Percentiles rank a stretch among this genome's conserved stretches.
Conservation (phyloP, 305 asterid genomes). For the Petunia hybrid region DNA sequence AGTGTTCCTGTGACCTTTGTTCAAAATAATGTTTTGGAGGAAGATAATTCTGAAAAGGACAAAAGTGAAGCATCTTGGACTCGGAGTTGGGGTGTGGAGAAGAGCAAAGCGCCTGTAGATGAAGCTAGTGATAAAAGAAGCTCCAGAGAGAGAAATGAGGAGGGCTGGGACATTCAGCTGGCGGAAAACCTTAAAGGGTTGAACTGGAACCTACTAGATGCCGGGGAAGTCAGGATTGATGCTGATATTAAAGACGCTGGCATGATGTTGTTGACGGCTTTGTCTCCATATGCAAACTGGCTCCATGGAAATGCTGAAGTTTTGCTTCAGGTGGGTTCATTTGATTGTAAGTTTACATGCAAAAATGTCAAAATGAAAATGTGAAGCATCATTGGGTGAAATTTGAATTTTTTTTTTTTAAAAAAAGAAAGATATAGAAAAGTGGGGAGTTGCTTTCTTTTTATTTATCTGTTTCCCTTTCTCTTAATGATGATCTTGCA, state of each 20-base stretch:
- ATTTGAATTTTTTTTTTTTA: not conserved
- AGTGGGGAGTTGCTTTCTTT: not conserved
- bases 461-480: conserved; percentile 12
- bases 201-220: conserved; percentile 96
- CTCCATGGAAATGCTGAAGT: conserved; percentile 98
- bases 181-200: conserved; percentile 93
- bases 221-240: conserved; percentile 98
- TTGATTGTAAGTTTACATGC: conserved; percentile 29
- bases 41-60: conserved; percentile 72
- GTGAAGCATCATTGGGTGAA: conserved; percentile 8
- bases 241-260: conserved; percentile 99
- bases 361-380: conserved; percentile 24
- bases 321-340: conserved; percentile 78
- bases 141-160: conserved; percentile 82
- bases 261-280: conserved; percentile 96
- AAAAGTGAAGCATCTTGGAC: conserved; percentile 76
- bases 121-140: conserved; percentile 79
- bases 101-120: conserved; percentile 65
- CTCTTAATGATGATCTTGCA: conserved; percentile 15
- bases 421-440: not conserved
- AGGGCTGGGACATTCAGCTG: conserved; percentile 88
- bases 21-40: conserved; percentile 68
- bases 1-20: conserved; percentile 89
- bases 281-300: conserved; percentile 99
- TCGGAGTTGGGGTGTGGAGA: conserved; percentile 76